Evolutionary conservation across 345 rosid genomes (phyloP), one percentile per base, ranked within the genome.

Genomic region (Citrus cavaleriei): DNA sequence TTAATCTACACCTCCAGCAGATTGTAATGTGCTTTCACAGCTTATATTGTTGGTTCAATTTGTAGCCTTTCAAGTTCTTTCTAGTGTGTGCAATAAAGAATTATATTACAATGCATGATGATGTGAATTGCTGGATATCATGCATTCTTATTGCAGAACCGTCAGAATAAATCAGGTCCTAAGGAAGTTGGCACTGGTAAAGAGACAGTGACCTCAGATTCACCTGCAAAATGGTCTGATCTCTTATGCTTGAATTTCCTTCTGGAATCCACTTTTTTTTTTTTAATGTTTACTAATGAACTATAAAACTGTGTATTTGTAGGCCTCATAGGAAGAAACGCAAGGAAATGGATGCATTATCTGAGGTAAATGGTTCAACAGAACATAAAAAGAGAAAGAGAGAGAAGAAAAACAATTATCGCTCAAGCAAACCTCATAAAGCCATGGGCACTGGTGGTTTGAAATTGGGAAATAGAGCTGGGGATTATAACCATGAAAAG

Each of bases 91-190:
- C 58, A 35, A 32, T 76, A 76, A 28, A 68, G 71, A 22, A 42
- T 72, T 54, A 64, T 55, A 24, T 60, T 81, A 10, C 10, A 16
- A 35, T 80, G n/a, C 51, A 74, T 61, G 38, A 59, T 30, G 68
- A 19, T 74, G 22, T 71, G 57, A 34, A 5, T 54, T 32, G 18
- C 65, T 46, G 75, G 61, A 40, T 75, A 22, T 55, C 12, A 7
- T 37, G 42, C 13, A 25, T 75, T 82, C 65, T 40, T 74, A 77
- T 66, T 87, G 85, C 91, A 95, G 98, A 91, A 93, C 81, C 95
- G 93, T 49, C 85, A 81, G 60, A 86, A 84, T 51, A 92, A 87
- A 82, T 70, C 91, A n/a, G 80, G 82, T 78, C 83, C 91, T 38
- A 87, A 88, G 83, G 93, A 88, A 73, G 78, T 73, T 59, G 81